phyloP scores from a whole-genome alignment of 2,329 filamentous ascomycete genomes.

The Alternaria postmessia region DNA sequence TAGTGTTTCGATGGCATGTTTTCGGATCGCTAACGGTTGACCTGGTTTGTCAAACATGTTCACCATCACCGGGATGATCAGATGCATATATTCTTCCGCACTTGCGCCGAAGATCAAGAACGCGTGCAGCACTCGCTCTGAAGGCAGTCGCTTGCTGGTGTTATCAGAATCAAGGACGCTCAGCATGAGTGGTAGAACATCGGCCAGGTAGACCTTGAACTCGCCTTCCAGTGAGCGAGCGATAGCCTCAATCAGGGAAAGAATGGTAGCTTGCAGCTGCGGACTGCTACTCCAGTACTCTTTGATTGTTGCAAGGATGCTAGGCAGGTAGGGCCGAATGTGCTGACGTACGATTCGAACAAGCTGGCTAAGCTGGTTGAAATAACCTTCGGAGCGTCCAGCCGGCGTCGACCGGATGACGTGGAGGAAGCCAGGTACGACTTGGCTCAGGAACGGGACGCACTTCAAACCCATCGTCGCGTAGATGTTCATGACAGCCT shows the following conservation, averaged over 20 bases:
- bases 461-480: slow-evolving; percentile 95
- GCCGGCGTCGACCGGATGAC: slow-evolving; percentile 85
- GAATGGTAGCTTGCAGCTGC: slow-evolving; percentile 86
- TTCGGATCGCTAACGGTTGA: slow-evolving; percentile 80
- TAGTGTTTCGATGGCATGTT: slow-evolving; percentile 91
- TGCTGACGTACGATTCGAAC: slow-evolving; percentile 97
- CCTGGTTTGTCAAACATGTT: slow-evolving; percentile 90
- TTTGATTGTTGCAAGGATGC: slow-evolving; percentile 84
- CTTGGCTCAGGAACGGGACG: slow-evolving; percentile 90
- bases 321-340: slow-evolving; percentile 87
- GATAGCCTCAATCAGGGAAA: slow-evolving; percentile 92
- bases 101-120: slow-evolving; percentile 96
- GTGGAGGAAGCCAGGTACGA: slow-evolving; percentile 89
- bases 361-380: slow-evolving; percentile 92
- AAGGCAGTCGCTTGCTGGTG: slow-evolving; percentile 77
- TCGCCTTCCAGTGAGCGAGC: slow-evolving; percentile 93
- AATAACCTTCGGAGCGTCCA: slow-evolving; percentile 89
- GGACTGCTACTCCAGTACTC: slow-evolving; percentile 88
- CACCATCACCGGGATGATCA: slow-evolving; percentile 96
- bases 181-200: slow-evolving; percentile 90
- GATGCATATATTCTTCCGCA: slow-evolving; percentile 98
- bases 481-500: slow-evolving; percentile 99
- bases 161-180: slow-evolving; percentile 88
- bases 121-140: slow-evolving; percentile 90
- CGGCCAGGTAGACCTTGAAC: slow-evolving; percentile 95